These are phyloP conservation scores for Metarhizium rileyi DNA, from an alignment of 2,329 filamentous ascomycete genomes.

Conservation along the genomic window DNA sequence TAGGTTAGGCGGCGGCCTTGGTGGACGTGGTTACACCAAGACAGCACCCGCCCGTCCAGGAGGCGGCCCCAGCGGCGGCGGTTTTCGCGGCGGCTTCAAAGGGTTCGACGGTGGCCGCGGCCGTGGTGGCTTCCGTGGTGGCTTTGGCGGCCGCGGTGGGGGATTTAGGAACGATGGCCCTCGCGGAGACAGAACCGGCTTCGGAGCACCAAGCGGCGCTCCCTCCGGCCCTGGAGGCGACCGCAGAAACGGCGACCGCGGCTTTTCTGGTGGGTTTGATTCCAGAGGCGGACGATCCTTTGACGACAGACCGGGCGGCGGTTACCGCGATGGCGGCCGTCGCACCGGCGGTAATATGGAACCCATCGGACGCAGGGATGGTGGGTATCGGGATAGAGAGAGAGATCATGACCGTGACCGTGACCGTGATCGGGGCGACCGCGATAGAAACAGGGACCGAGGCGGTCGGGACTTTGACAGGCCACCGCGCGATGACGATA, in stretches of 20 bases:
- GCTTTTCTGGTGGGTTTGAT: conserved; percentile 41
- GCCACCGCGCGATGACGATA: conserved; percentile 47
- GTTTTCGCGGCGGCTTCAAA: conserved; percentile 35
- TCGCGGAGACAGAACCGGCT: conserved; percentile 35
- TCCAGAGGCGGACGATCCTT: conserved; percentile 44
- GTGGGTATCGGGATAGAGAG: conserved; percentile 40
- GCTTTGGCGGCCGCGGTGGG: conserved; percentile 42
- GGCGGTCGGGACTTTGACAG: conserved; percentile 35
- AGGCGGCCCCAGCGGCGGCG: conserved; percentile 44
- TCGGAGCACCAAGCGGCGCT: conserved; percentile 42
- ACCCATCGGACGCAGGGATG: conserved; percentile 61
- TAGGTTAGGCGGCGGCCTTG: conserved; percentile 83
- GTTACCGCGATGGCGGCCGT: conserved; percentile 33
- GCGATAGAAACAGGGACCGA: conserved; percentile 19
- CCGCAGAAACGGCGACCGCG: conserved; percentile 31
- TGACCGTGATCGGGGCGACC: conserved; percentile 26
- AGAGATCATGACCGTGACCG: conserved; percentile 41
- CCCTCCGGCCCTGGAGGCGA: conserved; percentile 49
- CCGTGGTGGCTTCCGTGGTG: conserved; percentile 28
- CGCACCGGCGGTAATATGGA: conserved; percentile 73
- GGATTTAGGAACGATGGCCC: conserved; percentile 37
- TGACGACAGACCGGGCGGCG: conserved; percentile 45
- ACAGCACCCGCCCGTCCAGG: conserved; percentile 59
- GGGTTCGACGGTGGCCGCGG: conserved; percentile 36
- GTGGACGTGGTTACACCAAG: conserved; percentile 88